These are phyloP conservation scores for Talaromyces sp. DNA, from an alignment of 2,329 filamentous ascomycete species.

Conservation along the genomic window DNA sequence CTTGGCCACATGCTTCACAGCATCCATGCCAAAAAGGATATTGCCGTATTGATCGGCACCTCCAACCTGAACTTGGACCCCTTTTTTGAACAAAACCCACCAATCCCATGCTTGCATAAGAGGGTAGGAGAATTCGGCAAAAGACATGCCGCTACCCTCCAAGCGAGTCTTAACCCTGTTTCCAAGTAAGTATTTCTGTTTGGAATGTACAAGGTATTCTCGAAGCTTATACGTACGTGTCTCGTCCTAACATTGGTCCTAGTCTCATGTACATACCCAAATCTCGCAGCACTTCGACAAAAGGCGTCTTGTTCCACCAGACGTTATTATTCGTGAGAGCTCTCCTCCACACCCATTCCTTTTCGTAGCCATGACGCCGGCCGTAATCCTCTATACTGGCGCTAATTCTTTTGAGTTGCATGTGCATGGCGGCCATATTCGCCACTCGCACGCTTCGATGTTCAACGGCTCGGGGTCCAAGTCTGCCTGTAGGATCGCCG, in stretches of 20 bases:
- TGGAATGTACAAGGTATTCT: not conserved
- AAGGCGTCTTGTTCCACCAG: constrained; percentile 71
- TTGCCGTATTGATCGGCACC: constrained; percentile 97
- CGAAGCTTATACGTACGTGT: constrained; percentile 62
- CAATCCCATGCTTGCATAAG: constrained; percentile 95
- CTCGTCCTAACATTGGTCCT: constrained; percentile 80
- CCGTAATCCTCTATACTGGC: constrained; percentile 65
- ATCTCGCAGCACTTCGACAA: constrained; percentile 71
- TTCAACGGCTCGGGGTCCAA: constrained; percentile 38
- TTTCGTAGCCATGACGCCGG: constrained; percentile 60
- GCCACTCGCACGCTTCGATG: constrained; percentile 40
- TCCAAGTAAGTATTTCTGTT: not conserved
- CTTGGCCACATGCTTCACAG: constrained; percentile 69
- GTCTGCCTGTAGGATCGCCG: constrained; percentile 47
- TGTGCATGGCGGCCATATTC: constrained; percentile 49
- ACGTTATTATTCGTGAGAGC: constrained; percentile 73
- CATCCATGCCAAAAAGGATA: constrained; percentile 84
- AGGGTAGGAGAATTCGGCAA: constrained; percentile 89
- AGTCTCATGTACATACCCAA: constrained; percentile 72
- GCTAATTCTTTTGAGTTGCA: constrained; percentile 62
- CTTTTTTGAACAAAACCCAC: constrained; percentile 75
- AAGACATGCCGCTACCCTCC: constrained; percentile 85
- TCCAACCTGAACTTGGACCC: constrained; percentile 81
- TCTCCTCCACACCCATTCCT: constrained; percentile 62
- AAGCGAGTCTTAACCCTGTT: constrained; percentile 73